Evolutionary conservation across 2,329 filamentous ascomycete species (phyloP), one percentile per base, ranked within the genome.

Genomic region (Penicillium sp.): DNA sequence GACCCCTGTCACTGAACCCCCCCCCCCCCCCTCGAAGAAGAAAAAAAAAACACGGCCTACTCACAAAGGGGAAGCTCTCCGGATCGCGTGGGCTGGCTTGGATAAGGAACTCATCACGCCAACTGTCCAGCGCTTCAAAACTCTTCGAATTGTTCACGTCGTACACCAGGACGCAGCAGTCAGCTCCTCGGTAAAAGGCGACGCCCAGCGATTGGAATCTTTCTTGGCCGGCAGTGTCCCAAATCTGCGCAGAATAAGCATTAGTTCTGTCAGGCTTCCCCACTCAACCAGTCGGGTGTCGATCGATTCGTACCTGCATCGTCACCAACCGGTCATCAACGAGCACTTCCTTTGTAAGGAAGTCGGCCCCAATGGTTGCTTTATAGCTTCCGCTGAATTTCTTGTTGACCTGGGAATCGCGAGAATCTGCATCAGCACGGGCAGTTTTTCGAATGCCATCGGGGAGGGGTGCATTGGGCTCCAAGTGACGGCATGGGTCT

Each of bases 351-450:
- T 95, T 94, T 48, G 93, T 98, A 52, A 98, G 79, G 74, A 98
- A 98, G 73, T 98, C 93, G 69, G 93, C 93, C 59, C 93, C 93
- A 69, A 98, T 98, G 39, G 93, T 98, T 51, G 93, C 93, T 77
- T 98, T 98, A 83, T 98, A 98, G 77, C 90, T 96, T 60, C 90
- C 91, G 70, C 90, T 96, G 78, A 98, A 98, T 73, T 98, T 97
- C 78, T 98, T 98, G 80, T 98, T 98, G 81, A 98, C 91, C 91
- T 97, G 60, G 41, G 46, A 6, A 28, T 26, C 26, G 27, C 11
- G 11, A 29, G 39, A 46, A 35, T 36, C 18, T 11, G 37, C 44
- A 51, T 61, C 49, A 60, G 60, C 47, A 33, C 38, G 11, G 47
- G 3, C 18, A 18, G 34, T 35, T 45, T 37, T 45, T 45, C 29